Base-by-base conservation (phyloP, 331 rosid genomes). In the Malus hybrid region DNA sequence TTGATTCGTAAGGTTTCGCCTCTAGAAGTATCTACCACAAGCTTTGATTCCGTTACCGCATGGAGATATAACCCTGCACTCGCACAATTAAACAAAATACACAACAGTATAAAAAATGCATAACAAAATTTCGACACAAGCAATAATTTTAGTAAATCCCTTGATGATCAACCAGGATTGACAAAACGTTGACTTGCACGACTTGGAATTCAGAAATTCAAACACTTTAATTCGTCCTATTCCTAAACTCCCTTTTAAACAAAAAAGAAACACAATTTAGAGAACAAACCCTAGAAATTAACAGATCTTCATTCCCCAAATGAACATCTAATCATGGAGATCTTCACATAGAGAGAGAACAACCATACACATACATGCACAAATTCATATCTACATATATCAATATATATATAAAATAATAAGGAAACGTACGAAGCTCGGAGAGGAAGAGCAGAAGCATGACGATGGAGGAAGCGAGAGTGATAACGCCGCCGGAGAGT, bases 1-100 rank as follows among this genome's bases (percentile, higher is more conserved):
- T 93, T 93, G 79, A 93, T 93, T 52, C 98, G 96, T 63, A 93
- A 84, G 10, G 96, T 93, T 86, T 89, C 98, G 36, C 96, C 96
- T 78, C 98, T 89, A 16, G 97, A 93, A 78, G 98, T 93, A 86
- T 93, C 97, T 24, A 93, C 98, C 33, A 91, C 87, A 53, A 93
- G 98, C 80, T 84, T 84, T 39, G 98, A 85, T 74, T 91, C 97
- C n/a, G 93, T 93, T 7, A 81, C 90, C 1, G 97, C 86, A 76
- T 91, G 96, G 28, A 93, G 93, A 81, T 93, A 93, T 70, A 93
- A 77, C 52, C 84, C 97, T 93, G 85, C 63, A 64, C 82, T 63
- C 44, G 56, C 74, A 72, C 6, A 71, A 70, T 50, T 78, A 61
- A 28, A 68, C 14, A 20, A 57, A 19, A 42, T 42, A 42, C 48